Base-by-base conservation (phyloP, 352 stramenopile genomes). In the Phytophthora ohioensis region DNA sequence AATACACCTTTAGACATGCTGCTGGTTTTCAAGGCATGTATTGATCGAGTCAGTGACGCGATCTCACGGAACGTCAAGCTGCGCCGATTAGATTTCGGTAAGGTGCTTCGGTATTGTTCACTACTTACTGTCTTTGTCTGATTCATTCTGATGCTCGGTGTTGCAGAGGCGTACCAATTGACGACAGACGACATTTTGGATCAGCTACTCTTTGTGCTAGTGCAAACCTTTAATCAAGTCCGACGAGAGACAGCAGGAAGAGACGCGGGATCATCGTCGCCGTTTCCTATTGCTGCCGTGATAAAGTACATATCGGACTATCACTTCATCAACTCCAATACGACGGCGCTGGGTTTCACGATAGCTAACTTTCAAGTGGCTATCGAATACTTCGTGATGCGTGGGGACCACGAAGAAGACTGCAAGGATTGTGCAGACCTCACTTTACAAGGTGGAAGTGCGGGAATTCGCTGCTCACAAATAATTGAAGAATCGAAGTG, bases 301-400 rank as follows among this genome's bases (percentile, higher is more conserved):
- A 68, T 95, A 21, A 73, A 78, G 71, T 95, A 93, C 74, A 90
- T 93, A 13, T 77, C 80, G 1, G 73, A 91, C 41, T 95, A 91
- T 57, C 88, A 93, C 47, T 93, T 95, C 57, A 91, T 95, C 74
- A 92, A 93, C 69, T 92, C 85, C 9, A 92, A 90, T 61, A 91
- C 84, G 7, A 92, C 88, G 9, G 85, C 84, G 12, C 58, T 95
- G 13, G 88, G 88, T 27, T 95, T 92, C 61, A 92, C 84, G 45
- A 79, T 93, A 30, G 88, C 85, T 8, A 95, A 90, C 39, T 95
- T 93, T 47, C 84, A 93, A 71, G 86, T 95, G 34, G 88, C 84
- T 7, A 56, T 92, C 34, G 83, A 93, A 60, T 93, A 85, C 67
- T 92, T 93, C n/a, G 41, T 92, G 15, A 71, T 90, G 70, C 82